Base-by-base conservation (phyloP, 495 filamentous ascomycete genomes). In the Talaromyces proteolyticus region DNA sequence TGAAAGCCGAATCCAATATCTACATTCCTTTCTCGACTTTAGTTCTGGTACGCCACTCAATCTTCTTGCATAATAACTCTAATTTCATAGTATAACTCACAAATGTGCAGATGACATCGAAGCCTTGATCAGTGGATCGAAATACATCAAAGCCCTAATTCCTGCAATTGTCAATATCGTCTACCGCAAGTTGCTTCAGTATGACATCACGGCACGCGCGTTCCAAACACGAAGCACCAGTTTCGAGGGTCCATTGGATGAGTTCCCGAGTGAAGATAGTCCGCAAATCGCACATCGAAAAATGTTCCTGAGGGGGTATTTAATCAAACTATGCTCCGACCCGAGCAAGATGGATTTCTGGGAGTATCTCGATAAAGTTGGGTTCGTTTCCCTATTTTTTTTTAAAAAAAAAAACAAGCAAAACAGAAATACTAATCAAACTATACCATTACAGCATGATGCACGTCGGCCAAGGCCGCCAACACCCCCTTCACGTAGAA, bases 321-420 rank as follows among this genome's bases (percentile, higher is more conserved):
- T 90, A 24, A 78, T 72, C 40, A 85, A 82, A 59, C 60, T 89
- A 10, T 86, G 84, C 60, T 80, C 79, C 11, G 85, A 89, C 56
- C 85, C 85, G 0, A 80, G 77, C 34, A 79, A 77, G 54, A 81
- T 85, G 73, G 83, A 86, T 47, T 89, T 87, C 58, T 90, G 85
- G 84, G 75, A 86, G 52, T 90, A 89, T 60, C 64, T 89, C 29
- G 81, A 88, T 63, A 90, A 88, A 66, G 86, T 90, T 22, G 86
- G 86, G 73, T 38, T 17, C 50, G 68, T 64, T 18, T 16, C 42
- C 49, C 23, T 19, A 36, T 14, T 42, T 14, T 17, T 25, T 20
- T 8, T 44, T 36, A 16, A 43, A 44, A 21, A 26, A 10, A 10
- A 38, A 12, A 41, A 12, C 12, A 41, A 16, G 8, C 19, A n/a